These are phyloP conservation scores for Tympanopsis confertula DNA, from an alignment of 2,329 filamentous ascomycete genomes.

Conservation along the genomic window DNA sequence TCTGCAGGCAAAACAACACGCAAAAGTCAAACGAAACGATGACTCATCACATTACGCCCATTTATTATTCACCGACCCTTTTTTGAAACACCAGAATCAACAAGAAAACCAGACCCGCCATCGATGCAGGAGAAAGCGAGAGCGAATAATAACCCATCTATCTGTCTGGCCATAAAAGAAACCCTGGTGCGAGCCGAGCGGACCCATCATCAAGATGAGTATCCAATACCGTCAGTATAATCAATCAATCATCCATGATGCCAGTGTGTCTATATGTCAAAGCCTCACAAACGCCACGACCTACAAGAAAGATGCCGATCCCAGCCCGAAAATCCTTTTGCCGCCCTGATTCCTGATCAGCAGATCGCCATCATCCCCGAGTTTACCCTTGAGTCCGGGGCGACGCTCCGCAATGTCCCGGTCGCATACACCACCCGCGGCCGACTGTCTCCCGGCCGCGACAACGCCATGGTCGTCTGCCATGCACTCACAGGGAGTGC, in stretches of 20 bases:
- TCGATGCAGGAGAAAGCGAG: too few species aligned
- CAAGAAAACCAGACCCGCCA: too few species aligned
- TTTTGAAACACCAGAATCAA: too few species aligned
- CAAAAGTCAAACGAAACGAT: too few species aligned
- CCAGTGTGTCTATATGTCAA: slow-evolving; percentile 1
- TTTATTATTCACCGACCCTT: too few species aligned
- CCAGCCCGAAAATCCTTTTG: slow-evolving; percentile 11
- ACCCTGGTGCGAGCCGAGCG: too few species aligned
- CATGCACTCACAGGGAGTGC: slow-evolving; percentile 38
- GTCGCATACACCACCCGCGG: slow-evolving; percentile 21
- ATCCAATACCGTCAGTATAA: too few species aligned
- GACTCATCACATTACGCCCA: too few species aligned
- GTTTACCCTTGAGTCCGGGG: slow-evolving; percentile 14
- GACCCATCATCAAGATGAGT: too few species aligned
- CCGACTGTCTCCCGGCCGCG: slow-evolving; percentile 13
- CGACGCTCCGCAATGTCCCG: slow-evolving; percentile 10
- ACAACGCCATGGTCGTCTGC: slow-evolving; percentile 32
- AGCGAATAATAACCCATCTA: too few species aligned
- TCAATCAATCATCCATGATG: background rate
- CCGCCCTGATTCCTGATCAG: slow-evolving; percentile 12
- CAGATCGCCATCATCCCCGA: slow-evolving; percentile 12
- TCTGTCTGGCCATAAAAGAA: too few species aligned
- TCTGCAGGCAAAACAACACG: too few species aligned
- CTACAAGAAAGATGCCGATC: slow-evolving; percentile 20
- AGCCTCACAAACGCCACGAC: slow-evolving; percentile 14